Percentiles rank a stretch among this genome's conserved stretches.
phyloP scores from a whole-genome alignment of 1,284 basidiomycete species.

The Ganoderma sinense region DNA sequence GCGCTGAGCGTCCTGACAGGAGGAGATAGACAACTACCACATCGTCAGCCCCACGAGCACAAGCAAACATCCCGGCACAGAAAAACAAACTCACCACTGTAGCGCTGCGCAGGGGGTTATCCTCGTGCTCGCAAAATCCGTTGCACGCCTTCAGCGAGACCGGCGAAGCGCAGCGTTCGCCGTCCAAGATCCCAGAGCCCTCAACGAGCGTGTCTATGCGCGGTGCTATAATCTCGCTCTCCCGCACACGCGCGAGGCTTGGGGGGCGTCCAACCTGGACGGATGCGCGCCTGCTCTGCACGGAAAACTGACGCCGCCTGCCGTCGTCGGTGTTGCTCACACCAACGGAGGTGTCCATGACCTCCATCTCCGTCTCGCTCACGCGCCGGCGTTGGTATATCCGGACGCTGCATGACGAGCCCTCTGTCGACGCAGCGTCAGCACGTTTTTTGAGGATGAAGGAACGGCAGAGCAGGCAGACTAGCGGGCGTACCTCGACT shows the following conservation, averaged over 20 bases:
- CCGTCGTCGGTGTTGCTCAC: slow-evolving; percentile 18
- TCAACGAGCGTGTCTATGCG: slow-evolving; percentile 11
- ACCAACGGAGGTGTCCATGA: slow-evolving; percentile 23
- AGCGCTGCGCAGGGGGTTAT: slow-evolving; percentile 12
- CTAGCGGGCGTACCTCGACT: slow-evolving; percentile 10
- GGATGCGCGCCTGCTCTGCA: slow-evolving; percentile 18
- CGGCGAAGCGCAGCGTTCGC: slow-evolving; percentile 23
- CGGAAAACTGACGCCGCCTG: slow-evolving; percentile 21
- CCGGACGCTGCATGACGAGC: slow-evolving; percentile 18
- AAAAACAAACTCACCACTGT: slow-evolving; percentile 26
- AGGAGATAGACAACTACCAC: slow-evolving; percentile 31
- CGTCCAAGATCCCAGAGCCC: slow-evolving; percentile 1
- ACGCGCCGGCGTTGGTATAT: slow-evolving; percentile 19
- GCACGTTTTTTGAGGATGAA: neutral
- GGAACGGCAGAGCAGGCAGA: neutral
- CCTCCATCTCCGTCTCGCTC: slow-evolving; percentile 21
- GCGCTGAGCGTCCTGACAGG: slow-evolving; percentile 31
- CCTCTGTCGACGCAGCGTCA: slow-evolving; percentile 2
- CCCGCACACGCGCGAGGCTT: slow-evolving; percentile 20
- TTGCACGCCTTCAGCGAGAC: slow-evolving; percentile 25
- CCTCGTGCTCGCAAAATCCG: slow-evolving; percentile 26
- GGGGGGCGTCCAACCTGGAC: slow-evolving; percentile 13
- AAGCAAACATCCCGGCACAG: too few species aligned
- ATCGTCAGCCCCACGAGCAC: neutral
- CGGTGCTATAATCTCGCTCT: neutral